A percentile compares a stretch with the other conserved stretches of the same genome.
Conservation (phyloP, 176 grass and related monocot genomes). For the Phoenix roebelenii region DNA sequence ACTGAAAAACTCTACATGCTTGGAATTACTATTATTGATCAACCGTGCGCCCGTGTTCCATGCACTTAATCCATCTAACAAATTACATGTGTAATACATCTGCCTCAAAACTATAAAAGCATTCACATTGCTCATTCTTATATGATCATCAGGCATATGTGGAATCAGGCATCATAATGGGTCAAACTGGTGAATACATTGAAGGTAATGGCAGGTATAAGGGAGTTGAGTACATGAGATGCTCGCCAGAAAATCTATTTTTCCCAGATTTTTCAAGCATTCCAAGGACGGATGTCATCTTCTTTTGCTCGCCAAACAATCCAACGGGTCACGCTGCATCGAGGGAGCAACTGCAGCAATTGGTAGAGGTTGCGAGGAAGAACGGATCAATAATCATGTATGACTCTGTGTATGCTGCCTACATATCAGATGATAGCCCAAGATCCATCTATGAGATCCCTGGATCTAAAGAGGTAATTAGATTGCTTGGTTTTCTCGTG, state of each 20-base stretch:
- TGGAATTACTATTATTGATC: no score
- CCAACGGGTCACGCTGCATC: constrained; percentile 80
- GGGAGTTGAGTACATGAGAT: constrained; percentile 68
- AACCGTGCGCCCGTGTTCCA: no score
- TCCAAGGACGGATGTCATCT: constrained; percentile 80
- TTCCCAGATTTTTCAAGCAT: constrained; percentile 74
- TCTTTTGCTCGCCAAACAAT: constrained; percentile 99
- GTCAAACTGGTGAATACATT: constrained; percentile 49
- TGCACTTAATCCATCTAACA: no score
- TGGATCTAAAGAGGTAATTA: constrained; percentile 54
- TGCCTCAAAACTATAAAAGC: no score
- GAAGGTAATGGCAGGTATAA: constrained; percentile 40
- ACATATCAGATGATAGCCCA: constrained; percentile 30
- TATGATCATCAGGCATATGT: constrained; percentile 63
- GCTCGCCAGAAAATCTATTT: constrained; percentile 67
- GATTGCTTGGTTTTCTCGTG: background rate
- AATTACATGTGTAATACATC: no score
- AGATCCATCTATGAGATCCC: constrained; percentile 89
- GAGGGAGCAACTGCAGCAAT: constrained; percentile 45
- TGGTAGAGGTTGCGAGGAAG: constrained; percentile 50
- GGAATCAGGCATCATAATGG: constrained; percentile 83
- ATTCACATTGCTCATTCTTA: background rate
- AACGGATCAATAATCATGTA: constrained; percentile 95
- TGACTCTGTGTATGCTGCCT: constrained; percentile 70
- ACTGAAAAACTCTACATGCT: no score